Evolutionary conservation across 257 asterid species (phyloP).

Genomic region (Nicotiana tabacum): DNA sequence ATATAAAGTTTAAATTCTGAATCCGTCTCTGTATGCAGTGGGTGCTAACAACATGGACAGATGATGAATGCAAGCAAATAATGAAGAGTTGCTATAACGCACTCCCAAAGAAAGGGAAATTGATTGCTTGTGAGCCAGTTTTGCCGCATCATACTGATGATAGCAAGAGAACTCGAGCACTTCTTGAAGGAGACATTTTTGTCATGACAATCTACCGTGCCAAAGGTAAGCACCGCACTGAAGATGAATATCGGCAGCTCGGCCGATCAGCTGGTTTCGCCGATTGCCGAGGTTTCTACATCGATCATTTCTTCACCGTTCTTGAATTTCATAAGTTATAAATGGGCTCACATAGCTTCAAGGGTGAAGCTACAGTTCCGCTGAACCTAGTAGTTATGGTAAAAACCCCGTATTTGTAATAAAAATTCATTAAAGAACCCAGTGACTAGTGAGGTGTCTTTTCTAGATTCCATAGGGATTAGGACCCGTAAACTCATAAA

Average conservation of each 20-base stretch:
- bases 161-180: slow-evolving; percentile 23
- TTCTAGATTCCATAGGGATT: too few relatives aligned
- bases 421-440: too few relatives aligned
- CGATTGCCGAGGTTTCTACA: neutral
- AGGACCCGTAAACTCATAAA: too few relatives aligned
- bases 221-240: slow-evolving; percentile 29
- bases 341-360: neutral
- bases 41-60: slow-evolving; percentile 23
- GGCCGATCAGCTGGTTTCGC: slow-evolving; percentile 16
- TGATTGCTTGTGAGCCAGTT: slow-evolving; percentile 26
- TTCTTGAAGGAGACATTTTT: slow-evolving; percentile 30
- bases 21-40: slow-evolving; percentile 1
- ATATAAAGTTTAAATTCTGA: too few relatives aligned
- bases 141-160: slow-evolving; percentile 19
- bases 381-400: too few relatives aligned
- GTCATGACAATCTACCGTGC: slow-evolving; percentile 26
- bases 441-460: too few relatives aligned
- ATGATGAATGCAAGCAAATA: slow-evolving; percentile 19
- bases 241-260: slow-evolving; percentile 16
- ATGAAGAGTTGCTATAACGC: slow-evolving; percentile 18
- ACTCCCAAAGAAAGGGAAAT: slow-evolving; percentile 22
- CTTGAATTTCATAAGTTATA: slow-evolving; percentile 23
- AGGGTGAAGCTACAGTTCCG: too few relatives aligned
- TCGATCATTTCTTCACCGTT: slow-evolving; percentile 19
- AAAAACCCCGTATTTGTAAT: too few relatives aligned